phyloP scores from a whole-genome alignment of 352 stramenopile genomes.

The Phytophthora podocarpi region DNA sequence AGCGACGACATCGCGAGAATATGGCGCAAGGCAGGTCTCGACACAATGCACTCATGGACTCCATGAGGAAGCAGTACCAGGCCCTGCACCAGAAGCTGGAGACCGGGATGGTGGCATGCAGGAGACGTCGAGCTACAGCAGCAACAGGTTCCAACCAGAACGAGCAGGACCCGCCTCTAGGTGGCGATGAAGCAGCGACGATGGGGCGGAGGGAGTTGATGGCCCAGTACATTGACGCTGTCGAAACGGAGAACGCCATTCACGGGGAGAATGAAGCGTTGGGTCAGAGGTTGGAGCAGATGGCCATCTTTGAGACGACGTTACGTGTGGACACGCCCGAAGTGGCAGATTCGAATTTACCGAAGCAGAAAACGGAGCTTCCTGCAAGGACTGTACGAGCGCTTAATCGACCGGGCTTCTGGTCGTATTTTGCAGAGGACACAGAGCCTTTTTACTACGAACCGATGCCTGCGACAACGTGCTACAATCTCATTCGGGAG shows the following conservation, averaged over 20 bases:
- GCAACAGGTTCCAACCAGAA: slow-evolving; percentile 1
- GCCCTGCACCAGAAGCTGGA: slow-evolving; percentile 27
- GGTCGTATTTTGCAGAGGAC: slow-evolving; percentile 46
- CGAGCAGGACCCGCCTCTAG: not conserved
- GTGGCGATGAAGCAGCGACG: slow-evolving; percentile 1
- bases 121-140: not conserved
- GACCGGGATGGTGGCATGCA: slow-evolving; percentile 18
- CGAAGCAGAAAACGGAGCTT: slow-evolving; percentile 8
- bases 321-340: slow-evolving; percentile 36
- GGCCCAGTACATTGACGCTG: slow-evolving; percentile 27
- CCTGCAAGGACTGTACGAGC: slow-evolving; percentile 9
- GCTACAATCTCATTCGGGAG: slow-evolving; percentile 31
- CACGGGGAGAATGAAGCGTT: slow-evolving; percentile 36
- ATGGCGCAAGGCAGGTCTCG: slow-evolving; percentile 37
- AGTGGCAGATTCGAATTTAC: not conserved
- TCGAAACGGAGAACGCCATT: slow-evolving; percentile 36
- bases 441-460: slow-evolving; percentile 54
- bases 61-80: slow-evolving; percentile 34
- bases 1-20: slow-evolving; percentile 29
- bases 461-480: slow-evolving; percentile 27
- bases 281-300: slow-evolving; percentile 31
- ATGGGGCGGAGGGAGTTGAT: slow-evolving; percentile 6
- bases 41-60: slow-evolving; percentile 30
- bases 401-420: slow-evolving; percentile 31
- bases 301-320: slow-evolving; percentile 40